Evolutionary conservation across 768 basidiomycete species (phyloP).

Genomic region (Piloderma croceum): DNA sequence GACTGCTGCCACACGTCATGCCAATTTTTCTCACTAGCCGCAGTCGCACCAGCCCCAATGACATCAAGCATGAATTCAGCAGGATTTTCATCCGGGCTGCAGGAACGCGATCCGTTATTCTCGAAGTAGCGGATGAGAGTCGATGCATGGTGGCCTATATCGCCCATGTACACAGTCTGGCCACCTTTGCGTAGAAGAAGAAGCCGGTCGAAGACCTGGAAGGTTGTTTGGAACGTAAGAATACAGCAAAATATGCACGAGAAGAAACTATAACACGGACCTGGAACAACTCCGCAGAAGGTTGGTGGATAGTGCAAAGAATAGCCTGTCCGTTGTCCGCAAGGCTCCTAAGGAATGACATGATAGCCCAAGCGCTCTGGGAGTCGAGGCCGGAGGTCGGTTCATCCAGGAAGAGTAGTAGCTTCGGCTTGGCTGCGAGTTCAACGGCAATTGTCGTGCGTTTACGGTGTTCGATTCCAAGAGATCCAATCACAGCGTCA

Average conservation of each 20-base stretch:
- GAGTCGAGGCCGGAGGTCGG: constrained; percentile 83
- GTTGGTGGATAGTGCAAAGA: constrained; percentile 78
- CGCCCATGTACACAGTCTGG: constrained; percentile 68
- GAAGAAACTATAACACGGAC: constrained; percentile 15
- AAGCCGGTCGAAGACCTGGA: constrained; percentile 68
- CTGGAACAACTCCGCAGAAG: constrained; percentile 80
- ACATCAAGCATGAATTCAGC: constrained; percentile 65
- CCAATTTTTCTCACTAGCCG: constrained; percentile 53
- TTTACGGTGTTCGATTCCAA: constrained; percentile 71
- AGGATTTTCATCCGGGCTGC: constrained; percentile 66
- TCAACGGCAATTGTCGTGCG: constrained; percentile 85
- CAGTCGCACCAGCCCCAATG: constrained; percentile 70
- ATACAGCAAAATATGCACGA: not conserved
- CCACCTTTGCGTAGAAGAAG: constrained; percentile 77
- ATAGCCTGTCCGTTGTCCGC: constrained; percentile 83
- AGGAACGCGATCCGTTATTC: constrained; percentile 54
- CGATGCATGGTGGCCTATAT: constrained; percentile 56
- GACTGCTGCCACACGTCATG: constrained; percentile 53
- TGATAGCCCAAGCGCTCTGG: constrained; percentile 81
- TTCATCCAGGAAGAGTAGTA: constrained; percentile 83
- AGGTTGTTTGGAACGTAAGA: not conserved
- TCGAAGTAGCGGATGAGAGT: constrained; percentile 77
- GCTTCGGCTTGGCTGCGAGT: constrained; percentile 78
- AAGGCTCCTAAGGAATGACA: constrained; percentile 67
- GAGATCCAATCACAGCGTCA: constrained; percentile 63